Base-by-base conservation (phyloP, 2,329 filamentous ascomycete genomes). In the Neonectria neomacrospora region DNA sequence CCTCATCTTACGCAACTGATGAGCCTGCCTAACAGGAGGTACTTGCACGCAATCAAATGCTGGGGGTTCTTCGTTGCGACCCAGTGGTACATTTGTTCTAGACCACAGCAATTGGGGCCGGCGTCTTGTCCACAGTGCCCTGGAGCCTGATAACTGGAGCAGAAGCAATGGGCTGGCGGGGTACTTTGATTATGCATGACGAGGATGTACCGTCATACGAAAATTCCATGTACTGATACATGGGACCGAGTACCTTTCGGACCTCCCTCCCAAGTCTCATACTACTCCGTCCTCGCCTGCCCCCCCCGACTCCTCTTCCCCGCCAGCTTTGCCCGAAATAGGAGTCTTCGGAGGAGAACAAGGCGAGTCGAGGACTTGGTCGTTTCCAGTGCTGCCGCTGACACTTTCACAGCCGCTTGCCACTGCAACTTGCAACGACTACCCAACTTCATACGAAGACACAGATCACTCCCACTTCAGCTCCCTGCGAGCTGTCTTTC, bases 111-210 rank as follows among this genome's bases (percentile, higher is more conserved):
- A 58, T 50, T 59, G 37, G 26, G 41, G 30, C 62, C 30, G 54
- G 63, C 60, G 55, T 54, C 65, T 65, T 60, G 60, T 62, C 60
- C 52, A 61, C 58, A 58, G 54, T 61, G 60, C 48, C 60, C 61
- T 56, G 54, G 41, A 62, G 50, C 55, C 44, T 64, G 50, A 64
- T 64, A 61, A 63, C 61, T 68, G 69, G 66, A 68, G 61, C 61
- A 61, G 32, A 47, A 50, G 44, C 56, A 34, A 61, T 53, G 58
- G 52, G 41, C 32, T 58, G 69, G 70, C 71, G 75, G 72, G 72
- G 73, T 77, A 78, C 76, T 74, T 79, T 60, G 55, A 65, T 68
- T 62, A 70, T 66, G 71, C 74, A 78, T 78, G 73, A 77, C 73
- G 67, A 67, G 14, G 54, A 71, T 71, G 77, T 78, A 79, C 71